Percentiles rank a stretch among this genome's conserved stretches.
phyloP scores from a whole-genome alignment of 83 land plant genomes.

The Picea abies region DNA sequence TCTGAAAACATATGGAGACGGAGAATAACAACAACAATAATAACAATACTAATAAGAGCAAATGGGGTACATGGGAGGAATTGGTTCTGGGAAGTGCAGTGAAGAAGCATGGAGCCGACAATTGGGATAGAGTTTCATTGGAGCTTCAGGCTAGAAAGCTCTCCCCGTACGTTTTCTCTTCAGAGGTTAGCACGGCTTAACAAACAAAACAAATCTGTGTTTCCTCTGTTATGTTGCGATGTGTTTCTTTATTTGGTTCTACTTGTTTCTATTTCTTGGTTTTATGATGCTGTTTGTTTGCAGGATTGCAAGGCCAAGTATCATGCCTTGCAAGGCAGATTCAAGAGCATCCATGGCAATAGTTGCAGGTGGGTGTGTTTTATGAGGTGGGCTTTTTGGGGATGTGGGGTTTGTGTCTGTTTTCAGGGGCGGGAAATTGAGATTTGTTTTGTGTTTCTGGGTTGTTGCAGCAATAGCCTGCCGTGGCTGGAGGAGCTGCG shows the following conservation, averaged over 20 bases:
- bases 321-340: conserved; percentile 6
- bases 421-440: too few relatives aligned
- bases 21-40: not conserved
- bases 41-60: not conserved
- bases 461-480: conserved; percentile 14
- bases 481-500: conserved; percentile 52
- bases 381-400: not conserved
- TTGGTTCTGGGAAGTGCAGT: conserved; percentile 76
- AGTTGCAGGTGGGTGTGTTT: conserved; percentile 3
- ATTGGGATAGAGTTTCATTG: conserved; percentile 60
- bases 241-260: not conserved
- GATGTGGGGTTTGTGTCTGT: not conserved
- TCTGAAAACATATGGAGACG: conserved; percentile 1
- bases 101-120: conserved; percentile 54
- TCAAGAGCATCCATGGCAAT: not conserved
- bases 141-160: conserved; percentile 53
- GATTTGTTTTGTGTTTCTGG: conserved; percentile 5
- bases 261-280: too few relatives aligned
- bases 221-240: not conserved
- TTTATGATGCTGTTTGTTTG: not conserved
- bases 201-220: too few relatives aligned
- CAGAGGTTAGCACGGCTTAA: conserved; percentile 26
- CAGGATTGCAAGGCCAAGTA: conserved; percentile 13
- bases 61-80: conserved; percentile 84
- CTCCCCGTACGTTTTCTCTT: not conserved